phyloP scores from a whole-genome alignment of 2,329 filamentous ascomycete species.

The Penicillium expansum region DNA sequence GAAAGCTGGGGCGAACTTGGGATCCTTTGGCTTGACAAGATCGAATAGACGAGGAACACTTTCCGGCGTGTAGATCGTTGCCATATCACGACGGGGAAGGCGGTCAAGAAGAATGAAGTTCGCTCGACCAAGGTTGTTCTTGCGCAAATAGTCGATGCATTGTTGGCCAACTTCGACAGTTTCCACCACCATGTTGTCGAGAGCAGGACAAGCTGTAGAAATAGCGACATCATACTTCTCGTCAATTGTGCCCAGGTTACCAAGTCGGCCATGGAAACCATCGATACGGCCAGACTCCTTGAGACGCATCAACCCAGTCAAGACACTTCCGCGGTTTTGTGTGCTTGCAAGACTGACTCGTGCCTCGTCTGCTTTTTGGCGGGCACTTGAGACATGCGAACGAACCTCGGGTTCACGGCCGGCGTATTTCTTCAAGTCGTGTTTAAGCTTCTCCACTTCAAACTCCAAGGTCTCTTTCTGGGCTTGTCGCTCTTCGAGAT shows the following conservation, averaged over 20 bases:
- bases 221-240: conserved; percentile 96
- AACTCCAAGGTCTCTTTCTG: conserved; percentile 71
- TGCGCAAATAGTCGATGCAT: conserved; percentile 94
- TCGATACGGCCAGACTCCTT: conserved; percentile 96
- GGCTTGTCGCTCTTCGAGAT: conserved; percentile 72
- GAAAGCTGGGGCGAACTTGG: conserved; percentile 84
- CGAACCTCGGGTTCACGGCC: conserved; percentile 79
- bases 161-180: conserved; percentile 95
- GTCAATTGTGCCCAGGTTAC: conserved; percentile 91
- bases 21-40: conserved; percentile 82
- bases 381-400: conserved; percentile 78
- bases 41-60: conserved; percentile 91
- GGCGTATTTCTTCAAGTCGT: conserved; percentile 69
- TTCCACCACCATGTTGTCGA: conserved; percentile 97
- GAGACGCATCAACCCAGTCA: conserved; percentile 87
- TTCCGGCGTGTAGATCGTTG: conserved; percentile 81
- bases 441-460: conserved; percentile 68
- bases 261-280: conserved; percentile 91
- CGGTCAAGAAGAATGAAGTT: conserved; percentile 97
- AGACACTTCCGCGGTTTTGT: conserved; percentile 88
- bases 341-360: conserved; percentile 84
- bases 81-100: conserved; percentile 73
- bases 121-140: conserved; percentile 93
- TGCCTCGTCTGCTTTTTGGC: conserved; percentile 95
- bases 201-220: conserved; percentile 84